These are phyloP conservation scores for Candida sphagnicola DNA, from an alignment of 805 yeast genomes.

Conservation along the genomic window DNA sequence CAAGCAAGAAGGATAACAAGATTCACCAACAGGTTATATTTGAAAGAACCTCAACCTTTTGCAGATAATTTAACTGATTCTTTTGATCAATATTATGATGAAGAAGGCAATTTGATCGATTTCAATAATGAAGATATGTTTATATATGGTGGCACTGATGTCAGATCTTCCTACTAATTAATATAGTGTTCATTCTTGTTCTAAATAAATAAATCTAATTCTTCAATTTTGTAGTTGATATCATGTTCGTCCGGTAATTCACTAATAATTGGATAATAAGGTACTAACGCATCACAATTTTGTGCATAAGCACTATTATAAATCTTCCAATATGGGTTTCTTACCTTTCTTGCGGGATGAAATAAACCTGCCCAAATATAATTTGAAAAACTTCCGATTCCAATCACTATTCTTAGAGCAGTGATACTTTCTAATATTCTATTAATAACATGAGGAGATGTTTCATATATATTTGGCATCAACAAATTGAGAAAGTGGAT, in stretches of 20 bases:
- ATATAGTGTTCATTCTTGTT: not conserved
- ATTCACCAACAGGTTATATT: conserved; percentile 38
- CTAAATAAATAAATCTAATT: conserved; percentile 44
- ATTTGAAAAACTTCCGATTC: conserved; percentile 68
- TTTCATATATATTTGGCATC: conserved; percentile 87
- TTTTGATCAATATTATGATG: conserved; percentile 13
- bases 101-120: conserved; percentile 27
- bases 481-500: conserved; percentile 76
- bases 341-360: conserved; percentile 88
- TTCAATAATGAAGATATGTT: conserved; percentile 21
- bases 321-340: conserved; percentile 80
- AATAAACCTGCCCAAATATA: conserved; percentile 86
- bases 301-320: conserved; percentile 76
- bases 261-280: conserved; percentile 69
- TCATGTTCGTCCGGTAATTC: conserved; percentile 17
- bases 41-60: conserved; percentile 21
- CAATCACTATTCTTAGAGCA: conserved; percentile 66
- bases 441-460: conserved; percentile 90
- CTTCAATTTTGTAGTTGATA: conserved; percentile 37
- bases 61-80: conserved; percentile 19
- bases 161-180: not conserved
- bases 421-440: conserved; percentile 80
- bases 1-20: conserved; percentile 53
- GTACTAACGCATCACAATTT: conserved; percentile 71
- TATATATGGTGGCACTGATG: not conserved